Percentiles rank a stretch among this genome's conserved stretches.
Evolutionary conservation across 345 rosid species (phyloP).

Genomic region (Populus deltoides): DNA sequence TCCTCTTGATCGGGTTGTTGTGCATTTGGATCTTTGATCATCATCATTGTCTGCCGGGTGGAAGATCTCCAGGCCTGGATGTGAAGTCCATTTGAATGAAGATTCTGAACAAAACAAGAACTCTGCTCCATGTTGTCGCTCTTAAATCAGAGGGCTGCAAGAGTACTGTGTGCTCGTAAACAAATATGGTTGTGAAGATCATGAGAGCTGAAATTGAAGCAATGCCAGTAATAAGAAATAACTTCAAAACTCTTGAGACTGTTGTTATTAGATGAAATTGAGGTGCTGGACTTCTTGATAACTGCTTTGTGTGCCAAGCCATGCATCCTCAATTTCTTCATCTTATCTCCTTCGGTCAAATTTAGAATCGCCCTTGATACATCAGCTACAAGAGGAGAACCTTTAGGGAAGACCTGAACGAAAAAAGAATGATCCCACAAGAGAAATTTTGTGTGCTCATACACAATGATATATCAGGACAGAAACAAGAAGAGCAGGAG

Average conservation of each 20-base stretch:
- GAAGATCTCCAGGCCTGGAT: background rate
- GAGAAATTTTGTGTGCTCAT: no score
- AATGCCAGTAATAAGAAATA: constrained; percentile 11
- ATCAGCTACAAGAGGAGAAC: constrained; percentile 13
- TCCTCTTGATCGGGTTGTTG: no score
- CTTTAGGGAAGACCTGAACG: constrained; percentile 5
- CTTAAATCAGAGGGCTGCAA: background rate
- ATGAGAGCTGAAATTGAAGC: constrained; percentile 4
- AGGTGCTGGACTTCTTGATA: background rate
- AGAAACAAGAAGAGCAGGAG: background rate
- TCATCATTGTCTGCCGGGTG: no score
- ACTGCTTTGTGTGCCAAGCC: background rate
- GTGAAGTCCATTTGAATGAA: background rate
- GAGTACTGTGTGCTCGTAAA: background rate
- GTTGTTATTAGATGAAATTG: background rate
- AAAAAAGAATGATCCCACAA: background rate
- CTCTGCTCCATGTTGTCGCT: background rate
- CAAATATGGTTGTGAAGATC: no score
- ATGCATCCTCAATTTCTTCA: background rate
- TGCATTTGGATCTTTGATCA: no score
- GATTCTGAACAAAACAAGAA: background rate
- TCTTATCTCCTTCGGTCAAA: background rate
- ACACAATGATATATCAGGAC: no score
- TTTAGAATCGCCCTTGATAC: constrained; percentile 11
- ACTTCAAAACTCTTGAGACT: constrained; percentile 5